Evolutionary conservation across 2,329 filamentous ascomycete species (phyloP), one percentile per base, ranked within the genome.

Genomic region (Coniochaeta sp.): DNA sequence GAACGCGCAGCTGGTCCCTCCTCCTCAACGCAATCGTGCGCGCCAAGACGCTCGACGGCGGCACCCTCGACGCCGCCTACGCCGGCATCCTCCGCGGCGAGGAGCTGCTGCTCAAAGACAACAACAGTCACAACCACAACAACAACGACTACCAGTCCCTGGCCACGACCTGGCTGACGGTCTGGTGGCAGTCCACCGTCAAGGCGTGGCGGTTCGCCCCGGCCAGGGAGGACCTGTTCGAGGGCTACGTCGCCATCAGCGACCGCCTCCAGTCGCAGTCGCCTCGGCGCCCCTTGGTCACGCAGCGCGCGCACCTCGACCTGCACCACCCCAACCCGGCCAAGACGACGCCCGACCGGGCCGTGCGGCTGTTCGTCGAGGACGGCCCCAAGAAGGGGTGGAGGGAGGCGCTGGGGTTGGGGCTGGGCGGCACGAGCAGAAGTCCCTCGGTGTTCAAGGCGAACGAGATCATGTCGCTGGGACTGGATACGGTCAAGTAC

Each of bases 251-350:
- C 32, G 67, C 70, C 35, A 68, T 78, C 4, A 75, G 74, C 20
- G 63, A 71, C 48, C 67, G 66, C 14, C 63, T 75, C 14, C 57
- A 63, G 5, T n/a, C n/a, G n/a, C n/a, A n/a, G n/a, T n/a, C n/a
- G n/a, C n/a, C n/a, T n/a, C n/a, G n/a, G n/a, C 59, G 59, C 22
- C 63, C 67, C 1, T 62, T 74, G 32, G 60, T 61, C 7, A 61
- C 81, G 7, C 74, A 79, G 48, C 67, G 70, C 28, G 79, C 79
- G 0, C 80, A 83, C 56, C 67, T 83, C 3, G 69, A 75, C 26
- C 67, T 83, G 1, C 69, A 78, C 52, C 79, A 83, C 58, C 80
- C 80, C 0, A 66, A 67, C 2, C 79, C 80, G 0, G 80, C 80
- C 0, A 66, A 67, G 2, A 79, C 80, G 0, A 70, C 71, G 24